phyloP scores from a whole-genome alignment of 441 rosid species.

The Macaranga tanarius region DNA sequence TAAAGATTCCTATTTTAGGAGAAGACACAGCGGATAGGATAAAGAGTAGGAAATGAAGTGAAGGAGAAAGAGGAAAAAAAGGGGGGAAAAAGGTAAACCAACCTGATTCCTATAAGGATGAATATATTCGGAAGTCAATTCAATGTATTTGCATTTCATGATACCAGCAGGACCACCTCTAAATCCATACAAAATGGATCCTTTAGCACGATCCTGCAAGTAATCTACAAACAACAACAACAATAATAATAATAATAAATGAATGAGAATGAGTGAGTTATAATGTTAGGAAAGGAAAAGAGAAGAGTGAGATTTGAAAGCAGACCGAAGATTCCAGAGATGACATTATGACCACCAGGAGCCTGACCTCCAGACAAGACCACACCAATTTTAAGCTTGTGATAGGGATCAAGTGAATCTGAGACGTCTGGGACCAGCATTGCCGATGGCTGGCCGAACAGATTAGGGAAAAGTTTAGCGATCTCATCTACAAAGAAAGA shows the following conservation, averaged over 20 bases:
- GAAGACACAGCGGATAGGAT: neutral
- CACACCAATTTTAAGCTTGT: constrained; percentile 84
- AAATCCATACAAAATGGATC: constrained; percentile 82
- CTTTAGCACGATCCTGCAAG: constrained; percentile 79
- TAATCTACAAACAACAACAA: constrained; percentile 51
- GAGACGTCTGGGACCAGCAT: constrained; percentile 49
- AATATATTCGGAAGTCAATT: constrained; percentile 68
- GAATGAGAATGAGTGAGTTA: no score
- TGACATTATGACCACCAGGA: constrained; percentile 99
- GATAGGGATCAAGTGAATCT: constrained; percentile 33
- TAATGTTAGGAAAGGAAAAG: no score
- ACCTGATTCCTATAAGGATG: constrained; percentile 95
- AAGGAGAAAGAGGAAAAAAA: neutral
- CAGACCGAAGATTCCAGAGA: constrained; percentile 79
- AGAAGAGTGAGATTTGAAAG: neutral
- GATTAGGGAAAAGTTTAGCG: constrained; percentile 80
- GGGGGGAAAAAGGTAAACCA: constrained; percentile 38
- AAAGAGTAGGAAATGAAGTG: neutral
- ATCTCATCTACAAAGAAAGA: constrained; percentile 60
- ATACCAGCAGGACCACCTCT: constrained; percentile 99
- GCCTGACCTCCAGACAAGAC: constrained; percentile 99
- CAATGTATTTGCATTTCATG: constrained; percentile 91
- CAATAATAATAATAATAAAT: no score
- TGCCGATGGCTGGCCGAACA: constrained; percentile 89
- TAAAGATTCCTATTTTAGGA: neutral